A percentile compares a stretch with the other conserved stretches of the same genome.
Evolutionary conservation across 225 moss, liverwort and hornwort species (phyloP).

Genomic region (Marchantia polymorpha): DNA sequence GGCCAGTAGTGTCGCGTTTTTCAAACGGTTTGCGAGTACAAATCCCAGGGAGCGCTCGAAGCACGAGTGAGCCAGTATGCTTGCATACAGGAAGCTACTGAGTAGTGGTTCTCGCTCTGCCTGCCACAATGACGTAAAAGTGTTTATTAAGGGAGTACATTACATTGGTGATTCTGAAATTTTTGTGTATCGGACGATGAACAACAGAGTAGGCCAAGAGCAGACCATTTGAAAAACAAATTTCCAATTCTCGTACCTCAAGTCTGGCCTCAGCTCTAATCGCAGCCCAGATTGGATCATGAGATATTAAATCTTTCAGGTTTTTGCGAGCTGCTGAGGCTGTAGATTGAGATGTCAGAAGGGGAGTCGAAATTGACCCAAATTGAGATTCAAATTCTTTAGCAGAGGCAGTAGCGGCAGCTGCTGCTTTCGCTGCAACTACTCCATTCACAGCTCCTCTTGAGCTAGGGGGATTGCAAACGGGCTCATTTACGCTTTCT

Average conservation of each 20-base stretch:
- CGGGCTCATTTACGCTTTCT: constrained; percentile 45
- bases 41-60: constrained; percentile 92
- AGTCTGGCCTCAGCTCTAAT: constrained; percentile 91
- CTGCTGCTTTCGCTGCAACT: constrained; percentile 81
- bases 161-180: too few relatives aligned
- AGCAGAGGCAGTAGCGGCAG: constrained; percentile 80
- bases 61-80: constrained; percentile 86
- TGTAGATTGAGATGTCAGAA: constrained; percentile 55
- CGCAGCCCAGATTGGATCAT: constrained; percentile 94
- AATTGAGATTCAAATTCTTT: constrained; percentile 79
- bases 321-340: constrained; percentile 52
- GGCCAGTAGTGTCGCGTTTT: constrained; percentile 84
- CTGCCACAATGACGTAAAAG: constrained; percentile 29
- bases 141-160: background rate
- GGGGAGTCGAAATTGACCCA: constrained; percentile 50
- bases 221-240: background rate
- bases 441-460: constrained; percentile 56
- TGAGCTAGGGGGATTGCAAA: background rate
- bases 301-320: constrained; percentile 65
- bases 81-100: constrained; percentile 94
- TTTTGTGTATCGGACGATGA: background rate
- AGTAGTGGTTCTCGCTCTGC: constrained; percentile 92
- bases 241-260: constrained; percentile 47
- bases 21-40: constrained; percentile 86
- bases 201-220: background rate